Conservation (phyloP, 106 monocot species). For the Iris macrosiphon region DNA sequence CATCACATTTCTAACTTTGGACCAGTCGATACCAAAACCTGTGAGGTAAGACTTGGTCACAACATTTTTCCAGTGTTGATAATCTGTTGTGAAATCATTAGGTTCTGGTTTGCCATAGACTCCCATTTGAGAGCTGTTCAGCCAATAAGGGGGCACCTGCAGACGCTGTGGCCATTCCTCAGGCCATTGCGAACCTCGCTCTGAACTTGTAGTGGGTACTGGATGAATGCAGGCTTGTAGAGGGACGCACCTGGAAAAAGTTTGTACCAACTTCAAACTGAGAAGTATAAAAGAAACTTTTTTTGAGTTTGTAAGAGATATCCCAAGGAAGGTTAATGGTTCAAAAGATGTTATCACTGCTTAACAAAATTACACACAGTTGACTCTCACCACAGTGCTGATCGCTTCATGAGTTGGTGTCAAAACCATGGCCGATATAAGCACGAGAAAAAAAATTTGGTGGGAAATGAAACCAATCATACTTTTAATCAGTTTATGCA, state of each 20-base stretch:
- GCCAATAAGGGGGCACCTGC: slow-evolving; percentile 55
- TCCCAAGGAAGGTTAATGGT: no score
- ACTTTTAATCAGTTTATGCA: no score
- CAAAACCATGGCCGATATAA: no score
- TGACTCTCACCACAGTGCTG: no score
- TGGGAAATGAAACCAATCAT: no score
- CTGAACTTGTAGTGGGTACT: slow-evolving; percentile 32
- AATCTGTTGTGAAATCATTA: slow-evolving; percentile 56
- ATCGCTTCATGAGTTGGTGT: no score
- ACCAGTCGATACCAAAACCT: slow-evolving; percentile 61
- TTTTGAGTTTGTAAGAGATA: no score
- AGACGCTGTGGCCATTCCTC: slow-evolving; percentile 52
- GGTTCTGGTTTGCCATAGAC: slow-evolving; percentile 49
- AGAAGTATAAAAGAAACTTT: no score
- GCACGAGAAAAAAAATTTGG: no score
- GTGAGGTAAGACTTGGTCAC: slow-evolving; percentile 52
- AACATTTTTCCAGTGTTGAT: slow-evolving; percentile 49
- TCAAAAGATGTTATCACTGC: no score
- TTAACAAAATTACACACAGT: no score
- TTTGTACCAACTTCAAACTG: neutral
- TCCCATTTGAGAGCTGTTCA: slow-evolving; percentile 46
- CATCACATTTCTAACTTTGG: slow-evolving; percentile 77
- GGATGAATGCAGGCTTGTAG: slow-evolving; percentile 65
- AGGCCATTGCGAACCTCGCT: slow-evolving; percentile 59
- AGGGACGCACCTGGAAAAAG: slow-evolving; percentile 47